These are phyloP conservation scores for Cercospora brassicicola DNA, from an alignment of 2,329 filamentous ascomycete genomes.

Conservation along the genomic window DNA sequence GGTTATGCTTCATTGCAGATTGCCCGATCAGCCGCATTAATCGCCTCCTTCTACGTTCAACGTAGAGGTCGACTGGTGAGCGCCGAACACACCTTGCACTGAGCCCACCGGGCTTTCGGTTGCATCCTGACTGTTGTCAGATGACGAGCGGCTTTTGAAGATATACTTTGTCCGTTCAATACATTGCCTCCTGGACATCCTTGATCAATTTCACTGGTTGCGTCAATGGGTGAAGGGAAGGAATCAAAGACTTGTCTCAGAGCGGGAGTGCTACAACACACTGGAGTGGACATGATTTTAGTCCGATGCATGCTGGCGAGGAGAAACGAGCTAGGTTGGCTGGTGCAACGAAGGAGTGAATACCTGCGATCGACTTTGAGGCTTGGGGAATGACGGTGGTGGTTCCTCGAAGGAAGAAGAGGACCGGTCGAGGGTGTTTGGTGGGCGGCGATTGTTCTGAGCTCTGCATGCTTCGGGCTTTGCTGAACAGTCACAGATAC, in stretches of 20 bases:
- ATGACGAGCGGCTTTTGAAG: constrained; percentile 81
- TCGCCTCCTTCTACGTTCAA: constrained; percentile 56
- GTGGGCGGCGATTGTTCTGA: constrained; percentile 20
- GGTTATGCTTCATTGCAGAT: constrained; percentile 43
- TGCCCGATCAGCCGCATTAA: constrained; percentile 66
- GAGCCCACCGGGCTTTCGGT: constrained; percentile 15
- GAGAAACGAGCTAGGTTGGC: constrained; percentile 19
- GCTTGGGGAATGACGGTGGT: constrained; percentile 20
- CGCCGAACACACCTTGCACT: constrained; percentile 51
- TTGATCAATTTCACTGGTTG: constrained; percentile 15
- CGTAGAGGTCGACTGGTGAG: constrained; percentile 57
- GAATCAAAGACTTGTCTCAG: constrained; percentile 94
- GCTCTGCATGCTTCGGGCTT: constrained; percentile 24
- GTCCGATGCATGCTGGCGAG: constrained; percentile 60
- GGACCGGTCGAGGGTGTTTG: constrained; percentile 4
- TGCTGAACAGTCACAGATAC: constrained; percentile 4
- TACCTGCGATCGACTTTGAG: constrained; percentile 14
- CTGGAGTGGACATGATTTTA: constrained; percentile 42
- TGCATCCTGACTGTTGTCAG: constrained; percentile 36
- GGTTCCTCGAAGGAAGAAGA: background rate
- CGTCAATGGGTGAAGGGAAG: constrained; percentile 56
- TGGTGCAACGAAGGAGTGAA: constrained; percentile 33
- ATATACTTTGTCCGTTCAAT: constrained; percentile 84
- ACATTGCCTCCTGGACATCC: constrained; percentile 60
- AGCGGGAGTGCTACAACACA: constrained; percentile 68